A percentile compares a stretch with the other conserved stretches of the same genome.
These are phyloP conservation scores for Isatis tinctoria DNA, from an alignment of 345 rosid genomes.

Conservation along the genomic window DNA sequence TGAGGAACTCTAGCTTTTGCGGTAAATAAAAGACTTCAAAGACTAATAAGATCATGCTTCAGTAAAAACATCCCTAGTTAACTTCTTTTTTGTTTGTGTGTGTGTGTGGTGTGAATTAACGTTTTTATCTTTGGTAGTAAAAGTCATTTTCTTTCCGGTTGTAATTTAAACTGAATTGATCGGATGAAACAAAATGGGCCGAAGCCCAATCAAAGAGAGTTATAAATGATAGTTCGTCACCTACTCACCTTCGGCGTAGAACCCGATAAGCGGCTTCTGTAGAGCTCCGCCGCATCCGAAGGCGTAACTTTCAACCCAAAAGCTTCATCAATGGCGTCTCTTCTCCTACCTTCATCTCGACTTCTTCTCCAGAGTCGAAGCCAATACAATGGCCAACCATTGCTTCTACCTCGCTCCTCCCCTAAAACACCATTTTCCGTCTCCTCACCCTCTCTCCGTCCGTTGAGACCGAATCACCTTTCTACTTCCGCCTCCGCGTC, in stretches of 20 bases:
- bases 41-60: not conserved
- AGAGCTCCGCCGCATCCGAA: constrained; percentile 30
- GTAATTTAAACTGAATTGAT: not conserved
- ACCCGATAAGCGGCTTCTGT: constrained; percentile 15
- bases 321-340: constrained; percentile 38
- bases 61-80: too few species aligned
- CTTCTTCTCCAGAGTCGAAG: constrained; percentile 23
- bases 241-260: not conserved
- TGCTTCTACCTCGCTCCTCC: constrained; percentile 16
- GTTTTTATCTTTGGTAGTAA: not conserved
- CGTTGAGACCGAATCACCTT: constrained; percentile 1
- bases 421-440: constrained; percentile 22
- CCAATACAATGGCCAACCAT: constrained; percentile 15
- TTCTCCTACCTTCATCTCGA: constrained; percentile 29
- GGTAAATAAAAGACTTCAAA: not conserved
- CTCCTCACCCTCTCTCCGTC: constrained; percentile 20
- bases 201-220: not conserved
- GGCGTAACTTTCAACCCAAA: not conserved
- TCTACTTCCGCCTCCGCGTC: constrained; percentile 32
- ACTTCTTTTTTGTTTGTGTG: not conserved
- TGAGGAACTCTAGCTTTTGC: not conserved
- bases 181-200: constrained; percentile 1
- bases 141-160: not conserved
- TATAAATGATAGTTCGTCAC: not conserved
- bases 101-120: too few species aligned